Base-by-base conservation (phyloP, 2,329 filamentous ascomycete species). In the Cladosporium sp. region DNA sequence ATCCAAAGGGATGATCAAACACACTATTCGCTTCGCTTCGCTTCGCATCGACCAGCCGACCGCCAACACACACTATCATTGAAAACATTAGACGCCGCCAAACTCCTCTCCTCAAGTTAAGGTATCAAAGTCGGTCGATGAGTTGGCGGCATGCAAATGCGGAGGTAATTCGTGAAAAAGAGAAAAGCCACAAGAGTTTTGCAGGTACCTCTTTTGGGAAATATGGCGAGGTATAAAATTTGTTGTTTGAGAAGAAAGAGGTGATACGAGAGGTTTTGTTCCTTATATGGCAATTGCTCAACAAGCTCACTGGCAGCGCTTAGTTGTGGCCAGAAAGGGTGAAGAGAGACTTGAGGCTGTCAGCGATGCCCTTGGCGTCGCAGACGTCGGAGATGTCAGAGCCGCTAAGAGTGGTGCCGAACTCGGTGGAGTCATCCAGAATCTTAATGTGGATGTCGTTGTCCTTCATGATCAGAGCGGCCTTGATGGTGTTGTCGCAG, bases 381-480 rank as follows among this genome's bases (percentile, higher is more conserved):
- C 63, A 61, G 47, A 77, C 68, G 15, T 68, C 66, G 34, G 65
- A 63, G 50, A 78, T 68, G 58, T 68, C 61, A 34, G 65, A 65
- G 36, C 67, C 60, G n/a, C 64, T 67, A 62, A 77, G 67, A 42
- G 61, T 66, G 32, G 59, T 59, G 37, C 66, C 65, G 59, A 78
- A 76, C 15, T 75, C 68, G 47, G 70, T 72, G 57, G 60, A 62
- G 61, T 73, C 67, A 48, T 74, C 70, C 50, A 77, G 65, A 47
- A 77, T 67, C 74, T 83, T 83, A 70, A 89, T 82, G 61, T 80
- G 78, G 53, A 85, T 79, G 50, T 75, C 79, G 52, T 73, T 71
- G 50, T 78, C 74, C 63, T 81, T 76, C 66, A 89, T 83, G 55
- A 89, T 75, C 40, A 86, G 78, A 49, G 85, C 87, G 58, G 84